These are phyloP conservation scores for Auxenochlorella protothecoides DNA, from an alignment of 139 green algal genomes.

Conservation along the genomic window DNA sequence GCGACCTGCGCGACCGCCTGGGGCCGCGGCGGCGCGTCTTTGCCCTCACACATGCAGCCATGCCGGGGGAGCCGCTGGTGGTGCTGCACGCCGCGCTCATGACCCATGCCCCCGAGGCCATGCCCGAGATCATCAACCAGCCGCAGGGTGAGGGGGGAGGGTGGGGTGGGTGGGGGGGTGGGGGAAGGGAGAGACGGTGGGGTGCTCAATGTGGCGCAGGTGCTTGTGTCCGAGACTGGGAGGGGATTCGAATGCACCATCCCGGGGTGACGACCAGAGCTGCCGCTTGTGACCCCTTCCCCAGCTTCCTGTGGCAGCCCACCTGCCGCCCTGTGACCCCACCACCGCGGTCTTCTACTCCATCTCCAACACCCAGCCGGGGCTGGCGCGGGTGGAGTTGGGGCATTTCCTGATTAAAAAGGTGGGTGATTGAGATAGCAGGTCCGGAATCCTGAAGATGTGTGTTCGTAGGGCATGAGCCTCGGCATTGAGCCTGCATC, in stretches of 20 bases:
- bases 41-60: slow-evolving; percentile 51
- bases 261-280: background rate
- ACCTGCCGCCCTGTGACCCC: background rate
- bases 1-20: slow-evolving; percentile 47
- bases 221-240: background rate
- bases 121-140: slow-evolving; percentile 18
- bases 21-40: slow-evolving; percentile 38
- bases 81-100: slow-evolving; percentile 62
- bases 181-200: background rate
- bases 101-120: background rate
- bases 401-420: slow-evolving; percentile 75
- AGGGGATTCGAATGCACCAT: slow-evolving; percentile 4
- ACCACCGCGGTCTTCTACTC: slow-evolving; percentile 64
- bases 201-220: background rate
- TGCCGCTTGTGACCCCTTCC: background rate
- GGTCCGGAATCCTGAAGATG: no score
- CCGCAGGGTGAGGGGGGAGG: background rate
- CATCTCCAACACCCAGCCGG: slow-evolving; percentile 54
- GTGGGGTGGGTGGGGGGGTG: background rate
- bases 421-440: background rate
- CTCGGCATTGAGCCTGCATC: no score
- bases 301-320: background rate
- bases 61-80: slow-evolving; percentile 59
- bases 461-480: no score
- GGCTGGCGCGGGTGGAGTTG: slow-evolving; percentile 64